Conservation (phyloP, 306 rosid species). For the Prunus campanulata region DNA sequence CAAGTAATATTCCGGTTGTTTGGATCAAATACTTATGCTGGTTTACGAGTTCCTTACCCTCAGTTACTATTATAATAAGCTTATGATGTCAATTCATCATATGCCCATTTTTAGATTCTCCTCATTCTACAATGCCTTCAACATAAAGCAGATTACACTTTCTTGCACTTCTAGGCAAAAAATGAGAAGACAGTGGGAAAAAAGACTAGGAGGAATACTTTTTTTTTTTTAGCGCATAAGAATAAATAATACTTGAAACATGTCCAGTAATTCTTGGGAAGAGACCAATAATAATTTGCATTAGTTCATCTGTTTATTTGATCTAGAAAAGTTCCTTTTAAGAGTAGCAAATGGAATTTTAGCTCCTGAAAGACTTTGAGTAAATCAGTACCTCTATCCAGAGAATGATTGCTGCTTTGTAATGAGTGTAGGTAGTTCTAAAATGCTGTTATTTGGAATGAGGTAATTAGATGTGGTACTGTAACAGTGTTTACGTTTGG, state of each 20-base stretch:
- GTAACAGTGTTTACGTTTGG: not conserved
- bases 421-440: not conserved
- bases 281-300: not conserved
- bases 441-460: not conserved
- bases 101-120: not conserved
- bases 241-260: not conserved
- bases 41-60: not conserved
- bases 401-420: not conserved
- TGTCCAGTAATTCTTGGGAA: not conserved
- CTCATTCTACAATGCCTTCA: not conserved
- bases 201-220: not conserved
- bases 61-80: not conserved
- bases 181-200: not conserved
- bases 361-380: not conserved
- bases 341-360: not conserved
- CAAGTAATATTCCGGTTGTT: not conserved
- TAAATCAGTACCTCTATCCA: not conserved
- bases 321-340: not conserved
- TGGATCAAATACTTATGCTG: not conserved
- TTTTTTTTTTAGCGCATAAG: not conserved
- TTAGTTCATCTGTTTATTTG: not conserved
- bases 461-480: not conserved
- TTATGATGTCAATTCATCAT: not conserved
- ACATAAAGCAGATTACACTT: not conserved
- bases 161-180: not conserved